These are phyloP conservation scores for Antrodiella citrinella DNA, from an alignment of 768 basidiomycete species.

Conservation along the genomic window DNA sequence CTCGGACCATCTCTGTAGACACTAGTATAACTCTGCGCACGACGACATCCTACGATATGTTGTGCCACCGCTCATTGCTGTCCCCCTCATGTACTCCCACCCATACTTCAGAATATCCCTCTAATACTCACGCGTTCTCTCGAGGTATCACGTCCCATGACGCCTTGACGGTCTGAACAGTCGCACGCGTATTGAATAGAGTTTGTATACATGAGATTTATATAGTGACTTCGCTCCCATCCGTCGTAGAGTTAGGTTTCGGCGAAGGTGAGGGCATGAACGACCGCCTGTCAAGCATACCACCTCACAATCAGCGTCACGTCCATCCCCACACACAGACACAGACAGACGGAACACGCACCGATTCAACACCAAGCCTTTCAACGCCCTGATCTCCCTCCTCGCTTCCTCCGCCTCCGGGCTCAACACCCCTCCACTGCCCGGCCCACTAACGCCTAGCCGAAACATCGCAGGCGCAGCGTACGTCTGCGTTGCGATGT, in stretches of 20 bases:
- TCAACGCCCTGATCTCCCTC: constrained; percentile 68
- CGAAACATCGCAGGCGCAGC: constrained; percentile 17
- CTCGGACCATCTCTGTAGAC: not conserved
- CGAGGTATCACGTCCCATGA: no score
- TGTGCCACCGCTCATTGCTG: not conserved
- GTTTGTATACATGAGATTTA: no score
- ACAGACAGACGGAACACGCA: constrained; percentile 25
- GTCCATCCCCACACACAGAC: no score
- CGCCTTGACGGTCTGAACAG: no score
- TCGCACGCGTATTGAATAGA: no score
- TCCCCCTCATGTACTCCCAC: not conserved
- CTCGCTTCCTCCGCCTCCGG: constrained; percentile 60
- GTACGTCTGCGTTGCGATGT: constrained; percentile 70
- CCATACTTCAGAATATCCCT: not conserved
- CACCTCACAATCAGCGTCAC: no score
- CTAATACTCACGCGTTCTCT: no score
- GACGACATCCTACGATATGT: not conserved
- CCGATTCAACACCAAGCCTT: constrained; percentile 74
- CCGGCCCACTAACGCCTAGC: constrained; percentile 17
- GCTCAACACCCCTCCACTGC: constrained; percentile 11
- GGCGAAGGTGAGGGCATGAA: constrained; percentile 7
- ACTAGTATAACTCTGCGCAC: not conserved
- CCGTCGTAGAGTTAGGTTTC: no score
- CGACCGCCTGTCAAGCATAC: constrained; percentile 9
- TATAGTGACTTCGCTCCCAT: no score